phyloP scores from a whole-genome alignment of 306 rosid genomes.

The Pueraria montana region DNA sequence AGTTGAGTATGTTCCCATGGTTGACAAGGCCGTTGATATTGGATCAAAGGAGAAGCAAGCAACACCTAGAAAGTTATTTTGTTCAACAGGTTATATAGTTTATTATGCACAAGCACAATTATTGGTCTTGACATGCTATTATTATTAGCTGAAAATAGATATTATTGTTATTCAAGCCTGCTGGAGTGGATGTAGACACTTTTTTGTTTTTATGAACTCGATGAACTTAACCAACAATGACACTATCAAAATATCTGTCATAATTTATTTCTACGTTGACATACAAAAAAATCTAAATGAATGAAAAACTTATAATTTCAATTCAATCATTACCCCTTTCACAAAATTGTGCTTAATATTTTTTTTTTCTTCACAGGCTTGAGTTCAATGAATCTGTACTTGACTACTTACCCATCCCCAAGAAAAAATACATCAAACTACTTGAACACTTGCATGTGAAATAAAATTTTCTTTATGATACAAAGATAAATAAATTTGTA shows the following conservation, averaged over 20 bases:
- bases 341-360: background rate
- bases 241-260: constrained; percentile 19
- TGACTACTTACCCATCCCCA: background rate
- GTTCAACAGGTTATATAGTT: constrained; percentile 58
- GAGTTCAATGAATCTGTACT: constrained; percentile 1
- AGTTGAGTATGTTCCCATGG: constrained; percentile 71
- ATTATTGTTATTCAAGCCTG: background rate
- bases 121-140: constrained; percentile 32
- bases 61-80: constrained; percentile 43
- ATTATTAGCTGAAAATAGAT: constrained; percentile 14
- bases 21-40: constrained; percentile 76
- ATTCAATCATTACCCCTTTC: background rate
- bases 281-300: background rate
- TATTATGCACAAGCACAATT: constrained; percentile 30
- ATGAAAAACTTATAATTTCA: background rate
- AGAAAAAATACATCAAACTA: background rate
- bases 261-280: background rate
- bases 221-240: background rate
- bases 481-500: background rate
- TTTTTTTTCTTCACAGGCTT: background rate
- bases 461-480: background rate
- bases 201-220: background rate
- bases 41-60: constrained; percentile 54
- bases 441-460: background rate
- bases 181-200: background rate